These are phyloP conservation scores for Dalbergia cochinchinensis DNA, from an alignment of 306 rosid genomes.

Conservation along the genomic window DNA sequence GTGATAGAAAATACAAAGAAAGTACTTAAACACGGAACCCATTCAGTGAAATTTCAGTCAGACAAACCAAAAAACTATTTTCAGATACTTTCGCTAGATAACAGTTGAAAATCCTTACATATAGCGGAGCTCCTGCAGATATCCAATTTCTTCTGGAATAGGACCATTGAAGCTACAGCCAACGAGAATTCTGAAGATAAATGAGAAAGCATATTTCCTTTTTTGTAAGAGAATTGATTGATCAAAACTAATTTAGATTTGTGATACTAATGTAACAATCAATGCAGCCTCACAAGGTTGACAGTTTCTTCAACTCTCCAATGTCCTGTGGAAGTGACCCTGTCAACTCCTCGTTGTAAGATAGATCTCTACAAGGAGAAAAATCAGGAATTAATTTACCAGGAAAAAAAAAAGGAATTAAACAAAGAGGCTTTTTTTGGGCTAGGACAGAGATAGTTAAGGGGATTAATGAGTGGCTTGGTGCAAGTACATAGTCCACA, in stretches of 20 bases:
- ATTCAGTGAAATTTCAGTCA: conserved; percentile 6
- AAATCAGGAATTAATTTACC: neutral
- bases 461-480: neutral
- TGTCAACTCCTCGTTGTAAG: conserved; percentile 57
- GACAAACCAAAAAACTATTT: conserved; percentile 5
- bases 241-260: conserved; percentile 12
- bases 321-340: conserved; percentile 54
- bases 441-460: neutral
- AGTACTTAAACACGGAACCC: conserved; percentile 1
- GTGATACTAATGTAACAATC: conserved; percentile 15
- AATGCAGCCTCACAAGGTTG: conserved; percentile 49
- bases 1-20: neutral
- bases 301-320: conserved; percentile 51
- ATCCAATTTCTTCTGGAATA: conserved; percentile 67
- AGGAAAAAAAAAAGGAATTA: conserved; percentile 16
- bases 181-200: conserved; percentile 60
- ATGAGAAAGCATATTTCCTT: conserved; percentile 1
- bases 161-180: conserved; percentile 68
- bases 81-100: neutral
- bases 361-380: conserved; percentile 57
- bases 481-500: neutral
- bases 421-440: neutral
- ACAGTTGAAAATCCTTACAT: conserved; percentile 53
- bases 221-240: conserved; percentile 38
- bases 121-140: conserved; percentile 53